phyloP scores from a whole-genome alignment of 345 rosid genomes.

The Brassica nigra region DNA sequence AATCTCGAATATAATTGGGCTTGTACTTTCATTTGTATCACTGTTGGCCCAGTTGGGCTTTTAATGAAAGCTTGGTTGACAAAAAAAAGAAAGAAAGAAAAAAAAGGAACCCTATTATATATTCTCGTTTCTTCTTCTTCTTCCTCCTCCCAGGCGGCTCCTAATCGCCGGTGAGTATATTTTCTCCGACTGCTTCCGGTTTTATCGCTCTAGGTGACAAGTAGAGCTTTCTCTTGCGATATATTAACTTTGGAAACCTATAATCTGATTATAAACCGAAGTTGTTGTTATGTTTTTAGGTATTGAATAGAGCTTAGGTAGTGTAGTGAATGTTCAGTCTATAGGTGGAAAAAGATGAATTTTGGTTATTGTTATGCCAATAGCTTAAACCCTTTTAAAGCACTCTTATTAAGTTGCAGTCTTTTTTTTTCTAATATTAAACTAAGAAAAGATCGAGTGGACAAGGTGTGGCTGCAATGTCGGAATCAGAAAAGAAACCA shows the following conservation, averaged over 20 bases:
- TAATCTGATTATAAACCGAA: background rate
- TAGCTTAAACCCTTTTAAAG: background rate
- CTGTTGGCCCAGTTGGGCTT: no score
- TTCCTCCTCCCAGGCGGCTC: conserved; percentile 2
- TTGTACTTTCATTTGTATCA: no score
- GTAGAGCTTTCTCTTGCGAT: background rate
- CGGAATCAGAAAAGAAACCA: conserved; percentile 48
- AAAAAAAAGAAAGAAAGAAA: no score
- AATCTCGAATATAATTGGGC: no score
- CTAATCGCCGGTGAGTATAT: conserved; percentile 14
- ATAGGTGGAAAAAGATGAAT: background rate
- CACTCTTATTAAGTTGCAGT: background rate
- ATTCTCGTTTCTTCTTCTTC: background rate
- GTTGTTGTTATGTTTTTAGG: background rate
- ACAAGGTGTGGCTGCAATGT: conserved; percentile 34
- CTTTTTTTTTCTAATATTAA: background rate
- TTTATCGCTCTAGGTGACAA: background rate
- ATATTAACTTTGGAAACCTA: background rate
- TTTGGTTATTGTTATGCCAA: background rate
- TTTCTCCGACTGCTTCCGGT: background rate
- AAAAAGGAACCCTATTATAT: background rate
- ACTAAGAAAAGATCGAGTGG: background rate
- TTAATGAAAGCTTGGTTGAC: no score
- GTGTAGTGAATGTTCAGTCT: no score
- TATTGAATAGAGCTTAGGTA: background rate